Base-by-base conservation (phyloP, 441 rosid species). In the Jatropha multifida region DNA sequence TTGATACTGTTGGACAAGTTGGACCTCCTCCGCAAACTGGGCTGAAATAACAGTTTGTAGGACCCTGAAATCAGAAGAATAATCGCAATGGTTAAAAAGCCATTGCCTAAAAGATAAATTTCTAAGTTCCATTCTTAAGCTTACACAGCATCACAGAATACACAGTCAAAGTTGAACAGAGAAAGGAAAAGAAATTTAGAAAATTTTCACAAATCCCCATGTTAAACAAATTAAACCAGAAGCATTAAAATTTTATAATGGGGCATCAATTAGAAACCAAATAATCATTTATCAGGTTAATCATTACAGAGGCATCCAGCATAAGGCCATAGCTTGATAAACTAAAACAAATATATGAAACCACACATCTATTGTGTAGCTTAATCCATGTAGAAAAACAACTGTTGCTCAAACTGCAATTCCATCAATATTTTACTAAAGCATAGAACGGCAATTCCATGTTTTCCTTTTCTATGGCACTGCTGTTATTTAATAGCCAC, bases 41-140 rank as follows among this genome's bases (percentile, higher is more conserved):
- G 77, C 80, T 83, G 73, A 83, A 76, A 59, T 75, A 83, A 83
- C 87, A 85, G 85, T 82, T 92, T 62, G 86, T 75, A 77, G 90
- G 87, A 80, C 96, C 97, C 96, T 90, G 82, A 74, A 61, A 83
- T 68, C 76, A 79, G 79, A 78, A 81, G 82, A 77, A 73, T 26
- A 74, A 74, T 49, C 77, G 76, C 74, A 83, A 81, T 75, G 78
- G 72, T 86, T 78, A 85, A 71, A 78, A 78, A 84, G 80, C 83
- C 81, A 85, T 82, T 79, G 81, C 84, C 86, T 80, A 65, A 66
- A 81, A 64, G 79, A 84, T 80, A 78, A 73, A 83, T 77, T 48
- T 77, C 84, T 80, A 82, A 80, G 84, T 79, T 76, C 80, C 79
- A 77, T 65, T 61, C 70, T 62, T 41, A 62, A 18, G 69, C 40